A percentile compares a stretch with the other conserved stretches of the same genome.
Conservation (phyloP, 768 basidiomycete species). For the Calocybe indica region DNA sequence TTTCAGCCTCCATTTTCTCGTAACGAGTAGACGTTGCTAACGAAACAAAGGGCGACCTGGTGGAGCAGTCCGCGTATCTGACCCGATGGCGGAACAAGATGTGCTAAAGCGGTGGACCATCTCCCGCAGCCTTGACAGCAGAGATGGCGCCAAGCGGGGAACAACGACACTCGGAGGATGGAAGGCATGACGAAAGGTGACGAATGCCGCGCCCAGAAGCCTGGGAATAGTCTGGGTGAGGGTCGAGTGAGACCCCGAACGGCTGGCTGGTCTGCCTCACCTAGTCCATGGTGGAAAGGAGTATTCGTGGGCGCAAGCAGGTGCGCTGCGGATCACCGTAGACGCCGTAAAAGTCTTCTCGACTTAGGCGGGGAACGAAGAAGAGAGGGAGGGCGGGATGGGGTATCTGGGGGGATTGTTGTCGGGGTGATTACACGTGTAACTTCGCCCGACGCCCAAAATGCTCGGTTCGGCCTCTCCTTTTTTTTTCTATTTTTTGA, state of each 20-base stretch:
- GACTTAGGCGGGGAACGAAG: neutral
- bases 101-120: no score
- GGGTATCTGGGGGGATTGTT: conserved; percentile 27
- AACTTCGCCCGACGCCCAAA: conserved; percentile 60
- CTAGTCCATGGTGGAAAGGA: no score
- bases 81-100: no score
- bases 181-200: conserved; percentile 1
- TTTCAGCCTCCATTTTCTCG: no score
- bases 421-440: conserved; percentile 72
- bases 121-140: no score
- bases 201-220: conserved; percentile 4
- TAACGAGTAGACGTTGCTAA: no score
- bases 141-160: no score
- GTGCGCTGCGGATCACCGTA: neutral
- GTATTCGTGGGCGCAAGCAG: no score
- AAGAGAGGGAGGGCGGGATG: conserved; percentile 3
- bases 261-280: neutral
- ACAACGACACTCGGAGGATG: neutral
- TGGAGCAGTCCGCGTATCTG: no score
- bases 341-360: no score
- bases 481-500: conserved; percentile 20
- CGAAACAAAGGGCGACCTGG: no score
- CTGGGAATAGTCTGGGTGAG: conserved; percentile 4
- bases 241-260: conserved; percentile 3
- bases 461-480: conserved; percentile 14